A percentile compares a stretch with the other conserved stretches of the same genome.
These are phyloP conservation scores for Trypethelium eluteriae DNA, from an alignment of 495 filamentous ascomycete species.

Conservation along the genomic window DNA sequence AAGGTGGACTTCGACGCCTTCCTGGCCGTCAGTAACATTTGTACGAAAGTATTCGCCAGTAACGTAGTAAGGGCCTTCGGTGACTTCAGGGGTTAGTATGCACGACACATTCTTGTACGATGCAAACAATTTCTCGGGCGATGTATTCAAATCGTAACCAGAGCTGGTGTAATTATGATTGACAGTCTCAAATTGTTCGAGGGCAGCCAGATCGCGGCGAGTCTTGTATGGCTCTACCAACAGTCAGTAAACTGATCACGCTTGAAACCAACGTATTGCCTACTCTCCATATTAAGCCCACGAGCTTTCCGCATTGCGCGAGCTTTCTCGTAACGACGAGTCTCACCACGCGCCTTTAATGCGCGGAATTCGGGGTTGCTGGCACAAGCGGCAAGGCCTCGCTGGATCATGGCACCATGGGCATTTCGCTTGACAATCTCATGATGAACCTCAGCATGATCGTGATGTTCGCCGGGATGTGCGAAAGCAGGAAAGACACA, in stretches of 20 bases:
- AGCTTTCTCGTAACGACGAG: slow-evolving; percentile 7
- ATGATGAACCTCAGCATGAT: not conserved
- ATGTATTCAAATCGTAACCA: not conserved
- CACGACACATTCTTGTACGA: slow-evolving; percentile 9
- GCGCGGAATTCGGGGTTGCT: not conserved
- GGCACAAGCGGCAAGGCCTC: slow-evolving; percentile 2
- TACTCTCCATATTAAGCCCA: not conserved
- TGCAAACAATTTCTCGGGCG: not conserved
- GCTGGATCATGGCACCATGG: slow-evolving; percentile 6
- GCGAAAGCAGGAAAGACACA: not conserved
- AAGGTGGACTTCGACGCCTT: slow-evolving; percentile 49
- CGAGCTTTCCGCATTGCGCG: not conserved
- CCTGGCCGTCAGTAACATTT: slow-evolving; percentile 46
- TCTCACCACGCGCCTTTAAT: not conserved
- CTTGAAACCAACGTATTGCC: not conserved
- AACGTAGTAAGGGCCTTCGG: slow-evolving; percentile 28
- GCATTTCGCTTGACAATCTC: slow-evolving; percentile 8
- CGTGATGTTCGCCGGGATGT: not conserved
- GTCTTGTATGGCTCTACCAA: not conserved
- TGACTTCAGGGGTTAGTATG: slow-evolving; percentile 23
- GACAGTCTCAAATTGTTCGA: slow-evolving; percentile 8
- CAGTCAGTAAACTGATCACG: not conserved
- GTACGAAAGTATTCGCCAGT: slow-evolving; percentile 44
- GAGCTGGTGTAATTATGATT: slow-evolving; percentile 3
- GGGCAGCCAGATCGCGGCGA: slow-evolving; percentile 4